These are phyloP conservation scores for Raphanus hybrid DNA, from an alignment of 441 rosid species.

Conservation along the genomic window DNA sequence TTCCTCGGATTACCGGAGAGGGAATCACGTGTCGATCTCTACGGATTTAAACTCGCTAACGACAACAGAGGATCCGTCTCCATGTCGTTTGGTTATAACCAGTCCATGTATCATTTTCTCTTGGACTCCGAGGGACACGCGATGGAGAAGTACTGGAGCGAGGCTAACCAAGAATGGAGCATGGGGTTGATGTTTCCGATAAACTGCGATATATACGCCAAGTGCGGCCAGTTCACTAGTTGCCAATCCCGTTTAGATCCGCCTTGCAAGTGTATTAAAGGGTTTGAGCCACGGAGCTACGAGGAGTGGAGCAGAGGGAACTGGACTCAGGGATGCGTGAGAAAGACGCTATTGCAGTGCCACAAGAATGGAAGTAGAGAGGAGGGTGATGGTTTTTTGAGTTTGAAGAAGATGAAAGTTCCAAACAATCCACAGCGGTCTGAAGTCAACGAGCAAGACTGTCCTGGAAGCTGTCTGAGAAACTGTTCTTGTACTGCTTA, in stretches of 20 bases:
- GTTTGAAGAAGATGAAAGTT: constrained; percentile 40
- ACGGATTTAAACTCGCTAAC: constrained; percentile 32
- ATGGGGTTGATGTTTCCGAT: background rate
- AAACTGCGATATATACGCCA: constrained; percentile 45
- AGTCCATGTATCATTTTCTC: background rate
- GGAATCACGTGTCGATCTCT: constrained; percentile 3
- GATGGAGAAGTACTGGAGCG: constrained; percentile 16
- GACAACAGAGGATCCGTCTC: constrained; percentile 31
- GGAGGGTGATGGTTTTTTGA: constrained; percentile 54
- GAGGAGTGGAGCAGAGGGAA: constrained; percentile 48
- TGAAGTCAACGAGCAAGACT: constrained; percentile 17
- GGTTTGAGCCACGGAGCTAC: constrained; percentile 43
- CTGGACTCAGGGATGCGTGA: constrained; percentile 55
- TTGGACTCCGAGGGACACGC: constrained; percentile 35
- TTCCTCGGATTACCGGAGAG: constrained; percentile 42
- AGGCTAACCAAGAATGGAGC: constrained; percentile 12
- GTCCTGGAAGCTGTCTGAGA: constrained; percentile 46
- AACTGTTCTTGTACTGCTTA: constrained; percentile 63
- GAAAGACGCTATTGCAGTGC: constrained; percentile 41
- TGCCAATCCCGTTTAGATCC: constrained; percentile 37
- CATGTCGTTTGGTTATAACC: background rate
- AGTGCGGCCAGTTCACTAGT: constrained; percentile 46
- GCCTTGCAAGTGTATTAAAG: constrained; percentile 44
- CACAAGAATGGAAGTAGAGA: constrained; percentile 17
- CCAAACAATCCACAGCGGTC: constrained; percentile 46